Percentiles rank a stretch among this genome's conserved stretches.
Evolutionary conservation across 495 filamentous ascomycete genomes (phyloP).

Genomic region (Penicillium ochrochloron): DNA sequence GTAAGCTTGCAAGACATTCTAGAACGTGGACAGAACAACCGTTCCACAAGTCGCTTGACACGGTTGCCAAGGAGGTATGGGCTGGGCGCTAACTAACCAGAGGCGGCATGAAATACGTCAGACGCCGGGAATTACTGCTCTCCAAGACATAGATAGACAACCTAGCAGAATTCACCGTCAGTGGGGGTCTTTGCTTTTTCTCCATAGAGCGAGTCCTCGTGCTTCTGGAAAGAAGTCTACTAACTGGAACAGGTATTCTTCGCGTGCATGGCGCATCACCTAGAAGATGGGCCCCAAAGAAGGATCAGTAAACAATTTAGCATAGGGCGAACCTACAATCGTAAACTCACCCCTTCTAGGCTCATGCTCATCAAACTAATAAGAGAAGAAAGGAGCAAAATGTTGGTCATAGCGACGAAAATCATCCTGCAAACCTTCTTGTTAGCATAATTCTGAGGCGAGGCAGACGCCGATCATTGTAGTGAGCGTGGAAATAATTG

Average conservation of each 20-base stretch:
- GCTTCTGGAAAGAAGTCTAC: slow-evolving; percentile 24
- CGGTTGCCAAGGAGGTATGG: neutral
- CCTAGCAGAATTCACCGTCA: slow-evolving; percentile 28
- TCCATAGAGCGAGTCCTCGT: neutral
- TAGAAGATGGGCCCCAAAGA: slow-evolving; percentile 27
- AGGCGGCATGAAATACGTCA: slow-evolving; percentile 79
- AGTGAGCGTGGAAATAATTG: slow-evolving; percentile 33
- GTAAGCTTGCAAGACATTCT: slow-evolving; percentile 29
- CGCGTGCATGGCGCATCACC: slow-evolving; percentile 64
- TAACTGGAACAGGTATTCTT: slow-evolving; percentile 87
- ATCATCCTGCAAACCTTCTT: slow-evolving; percentile 52
- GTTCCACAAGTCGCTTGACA: neutral
- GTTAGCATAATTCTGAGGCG: slow-evolving; percentile 22
- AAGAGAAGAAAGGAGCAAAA: slow-evolving; percentile 86
- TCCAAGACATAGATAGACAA: slow-evolving; percentile 76
- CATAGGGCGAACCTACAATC: neutral
- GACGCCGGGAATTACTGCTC: slow-evolving; percentile 71
- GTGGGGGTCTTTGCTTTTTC: neutral
- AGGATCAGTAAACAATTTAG: slow-evolving; percentile 2
- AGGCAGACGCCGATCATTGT: slow-evolving; percentile 6
- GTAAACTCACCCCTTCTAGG: slow-evolving; percentile 75
- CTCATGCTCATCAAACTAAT: slow-evolving; percentile 92
- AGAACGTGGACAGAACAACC: slow-evolving; percentile 21
- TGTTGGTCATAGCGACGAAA: slow-evolving; percentile 86
- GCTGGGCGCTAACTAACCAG: slow-evolving; percentile 49